phyloP scores from a whole-genome alignment of 2,329 filamentous ascomycete species.

The Cercospora sp. region DNA sequence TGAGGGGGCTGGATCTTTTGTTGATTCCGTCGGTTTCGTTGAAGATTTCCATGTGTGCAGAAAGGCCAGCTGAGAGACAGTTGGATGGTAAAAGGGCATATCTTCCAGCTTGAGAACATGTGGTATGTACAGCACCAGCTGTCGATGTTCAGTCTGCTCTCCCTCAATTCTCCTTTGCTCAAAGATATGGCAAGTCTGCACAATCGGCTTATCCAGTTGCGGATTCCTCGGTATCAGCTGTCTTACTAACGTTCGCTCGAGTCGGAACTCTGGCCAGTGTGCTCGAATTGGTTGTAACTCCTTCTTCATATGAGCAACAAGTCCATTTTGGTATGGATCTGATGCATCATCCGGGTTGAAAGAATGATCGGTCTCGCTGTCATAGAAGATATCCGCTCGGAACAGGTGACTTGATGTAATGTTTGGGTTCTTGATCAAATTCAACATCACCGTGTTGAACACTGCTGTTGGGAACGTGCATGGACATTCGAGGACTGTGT shows the following conservation, averaged over 20 bases:
- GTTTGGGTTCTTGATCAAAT: conserved; percentile 76
- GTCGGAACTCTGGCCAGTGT: conserved; percentile 38
- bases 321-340: conserved; percentile 6
- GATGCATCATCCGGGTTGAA: conserved; percentile 28
- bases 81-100: conserved; percentile 86
- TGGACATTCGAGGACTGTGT: conserved; percentile 30
- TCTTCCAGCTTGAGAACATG: conserved; percentile 63
- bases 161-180: conserved; percentile 31
- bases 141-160: conserved; percentile 38
- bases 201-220: conserved; percentile 68
- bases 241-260: conserved; percentile 68
- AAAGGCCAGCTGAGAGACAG: conserved; percentile 71
- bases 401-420: conserved; percentile 76
- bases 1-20: background rate
- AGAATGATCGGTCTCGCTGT: conserved; percentile 45
- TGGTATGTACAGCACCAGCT: conserved; percentile 74
- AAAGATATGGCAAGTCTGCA: conserved; percentile 80
- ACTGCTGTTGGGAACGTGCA: conserved; percentile 65
- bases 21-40: background rate
- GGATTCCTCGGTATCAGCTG: conserved; percentile 80
- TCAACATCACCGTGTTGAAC: conserved; percentile 69
- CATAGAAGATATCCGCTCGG: conserved; percentile 71
- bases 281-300: conserved; percentile 38
- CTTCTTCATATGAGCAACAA: conserved; percentile 48
- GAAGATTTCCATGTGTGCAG: conserved; percentile 63